Conservation (phyloP, 2,329 filamentous ascomycete species). For the Bipolaris gigantea region DNA sequence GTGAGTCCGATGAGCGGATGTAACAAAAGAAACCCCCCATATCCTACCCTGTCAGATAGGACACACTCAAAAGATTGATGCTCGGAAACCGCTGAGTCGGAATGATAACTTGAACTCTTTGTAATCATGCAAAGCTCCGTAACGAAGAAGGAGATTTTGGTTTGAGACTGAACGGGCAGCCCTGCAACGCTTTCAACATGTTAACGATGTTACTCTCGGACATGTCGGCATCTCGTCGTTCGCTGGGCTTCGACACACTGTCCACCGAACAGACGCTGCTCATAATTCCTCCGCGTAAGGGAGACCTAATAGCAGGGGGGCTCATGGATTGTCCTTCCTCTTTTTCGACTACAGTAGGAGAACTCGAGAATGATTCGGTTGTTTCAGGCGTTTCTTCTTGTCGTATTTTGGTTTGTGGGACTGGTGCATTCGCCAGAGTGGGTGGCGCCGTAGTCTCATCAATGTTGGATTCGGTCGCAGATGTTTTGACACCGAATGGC, state of each 20-base stretch:
- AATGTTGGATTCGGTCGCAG: constrained; percentile 26
- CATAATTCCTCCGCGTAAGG: background rate
- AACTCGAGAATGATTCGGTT: background rate
- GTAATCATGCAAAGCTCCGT: background rate
- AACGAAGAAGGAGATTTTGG: background rate
- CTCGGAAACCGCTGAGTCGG: background rate
- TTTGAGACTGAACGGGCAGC: background rate
- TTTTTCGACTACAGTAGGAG: background rate
- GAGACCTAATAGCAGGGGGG: background rate
- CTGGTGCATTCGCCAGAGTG: constrained; percentile 26
- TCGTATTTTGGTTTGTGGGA: constrained; percentile 12
- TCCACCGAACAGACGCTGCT: background rate
- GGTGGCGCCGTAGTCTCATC: constrained; percentile 39
- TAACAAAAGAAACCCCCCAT: background rate
- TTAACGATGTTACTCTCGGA: background rate
- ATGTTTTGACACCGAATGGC: constrained; percentile 15
- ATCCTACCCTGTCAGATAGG: background rate
- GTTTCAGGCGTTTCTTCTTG: background rate
- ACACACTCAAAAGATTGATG: background rate
- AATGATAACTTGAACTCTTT: too few relatives aligned
- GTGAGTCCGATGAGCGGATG: background rate
- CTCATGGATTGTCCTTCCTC: background rate
- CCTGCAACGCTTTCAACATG: background rate
- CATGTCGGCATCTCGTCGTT: background rate
- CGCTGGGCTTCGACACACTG: background rate